These are phyloP conservation scores for Papiliotrema fonsecae DNA, from an alignment of 1,284 basidiomycete genomes.

Conservation along the genomic window DNA sequence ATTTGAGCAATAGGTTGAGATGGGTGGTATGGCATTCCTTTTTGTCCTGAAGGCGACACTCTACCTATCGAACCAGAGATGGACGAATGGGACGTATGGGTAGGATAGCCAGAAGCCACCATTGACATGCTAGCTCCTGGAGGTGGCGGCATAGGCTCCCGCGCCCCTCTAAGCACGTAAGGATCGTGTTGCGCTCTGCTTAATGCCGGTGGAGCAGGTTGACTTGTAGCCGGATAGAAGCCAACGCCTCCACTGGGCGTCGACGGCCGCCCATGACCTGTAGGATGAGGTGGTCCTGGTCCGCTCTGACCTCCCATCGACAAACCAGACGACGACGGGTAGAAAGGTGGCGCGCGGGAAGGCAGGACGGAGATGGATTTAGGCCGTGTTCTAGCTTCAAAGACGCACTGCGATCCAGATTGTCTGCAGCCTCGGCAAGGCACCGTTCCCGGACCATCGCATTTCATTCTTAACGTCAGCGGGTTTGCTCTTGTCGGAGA, in stretches of 20 bases:
- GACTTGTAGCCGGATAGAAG: conserved; percentile 32
- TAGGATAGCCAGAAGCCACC: conserved; percentile 10
- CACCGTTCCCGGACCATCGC: conserved; percentile 39
- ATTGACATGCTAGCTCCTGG: conserved; percentile 19
- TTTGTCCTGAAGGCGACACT: background rate
- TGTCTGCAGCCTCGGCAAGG: conserved; percentile 44
- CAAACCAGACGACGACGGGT: conserved; percentile 3
- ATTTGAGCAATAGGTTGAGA: background rate
- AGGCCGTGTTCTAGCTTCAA: conserved; percentile 40
- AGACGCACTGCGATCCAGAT: conserved; percentile 40
- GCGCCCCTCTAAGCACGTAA: conserved; percentile 24
- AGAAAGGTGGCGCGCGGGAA: conserved; percentile 35
- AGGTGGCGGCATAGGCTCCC: conserved; percentile 40
- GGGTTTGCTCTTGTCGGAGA: too few relatives aligned
- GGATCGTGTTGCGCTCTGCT: conserved; percentile 11
- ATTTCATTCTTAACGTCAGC: conserved; percentile 38
- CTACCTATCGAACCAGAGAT: background rate
- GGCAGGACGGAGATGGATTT: conserved; percentile 37
- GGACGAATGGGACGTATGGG: conserved; percentile 7
- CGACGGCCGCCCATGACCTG: conserved; percentile 17
- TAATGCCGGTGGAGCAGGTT: conserved; percentile 26
- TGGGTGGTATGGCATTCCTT: background rate
- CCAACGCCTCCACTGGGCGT: conserved; percentile 16
- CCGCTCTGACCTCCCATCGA: background rate
- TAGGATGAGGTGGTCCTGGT: too few relatives aligned